These are phyloP conservation scores for Lithohypha guttulata DNA, from an alignment of 2,329 filamentous ascomycete genomes.

Conservation along the genomic window DNA sequence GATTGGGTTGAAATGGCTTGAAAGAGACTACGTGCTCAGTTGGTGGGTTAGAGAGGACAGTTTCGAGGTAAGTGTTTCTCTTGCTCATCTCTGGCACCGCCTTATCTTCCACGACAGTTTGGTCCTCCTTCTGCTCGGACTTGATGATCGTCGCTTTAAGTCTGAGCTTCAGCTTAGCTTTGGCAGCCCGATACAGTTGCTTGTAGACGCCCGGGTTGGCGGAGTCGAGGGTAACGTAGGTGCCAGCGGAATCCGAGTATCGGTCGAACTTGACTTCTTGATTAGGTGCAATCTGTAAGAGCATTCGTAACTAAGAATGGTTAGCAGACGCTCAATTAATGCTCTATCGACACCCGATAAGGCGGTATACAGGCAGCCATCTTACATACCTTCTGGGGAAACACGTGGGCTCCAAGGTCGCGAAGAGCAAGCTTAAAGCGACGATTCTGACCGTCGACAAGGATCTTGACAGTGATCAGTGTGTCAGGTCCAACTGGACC, in stretches of 20 bases:
- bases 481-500: slow-evolving; percentile 53
- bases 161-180: slow-evolving; percentile 95
- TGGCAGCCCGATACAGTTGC: slow-evolving; percentile 90
- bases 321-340: slow-evolving; percentile 6
- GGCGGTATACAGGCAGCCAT: slow-evolving; percentile 9
- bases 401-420: slow-evolving; percentile 62
- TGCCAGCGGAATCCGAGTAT: slow-evolving; percentile 82
- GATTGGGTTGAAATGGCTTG: slow-evolving; percentile 8
- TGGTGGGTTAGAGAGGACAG: slow-evolving; percentile 27
- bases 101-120: slow-evolving; percentile 12
- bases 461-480: slow-evolving; percentile 74
- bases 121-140: slow-evolving; percentile 14
- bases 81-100: slow-evolving; percentile 12
- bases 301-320: slow-evolving; percentile 53
- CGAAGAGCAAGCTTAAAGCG: slow-evolving; percentile 83
- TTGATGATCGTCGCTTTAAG: slow-evolving; percentile 55
- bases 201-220: slow-evolving; percentile 80
- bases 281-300: slow-evolving; percentile 54
- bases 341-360: slow-evolving; percentile 1
- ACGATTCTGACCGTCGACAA: slow-evolving; percentile 61
- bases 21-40: slow-evolving; percentile 6
- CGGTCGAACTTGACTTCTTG: slow-evolving; percentile 67
- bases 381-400: slow-evolving; percentile 72
- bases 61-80: slow-evolving; percentile 33
- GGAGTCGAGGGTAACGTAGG: slow-evolving; percentile 69